Base-by-base conservation (phyloP, 805 yeast species). In the Grigorovia transvaalensis region DNA sequence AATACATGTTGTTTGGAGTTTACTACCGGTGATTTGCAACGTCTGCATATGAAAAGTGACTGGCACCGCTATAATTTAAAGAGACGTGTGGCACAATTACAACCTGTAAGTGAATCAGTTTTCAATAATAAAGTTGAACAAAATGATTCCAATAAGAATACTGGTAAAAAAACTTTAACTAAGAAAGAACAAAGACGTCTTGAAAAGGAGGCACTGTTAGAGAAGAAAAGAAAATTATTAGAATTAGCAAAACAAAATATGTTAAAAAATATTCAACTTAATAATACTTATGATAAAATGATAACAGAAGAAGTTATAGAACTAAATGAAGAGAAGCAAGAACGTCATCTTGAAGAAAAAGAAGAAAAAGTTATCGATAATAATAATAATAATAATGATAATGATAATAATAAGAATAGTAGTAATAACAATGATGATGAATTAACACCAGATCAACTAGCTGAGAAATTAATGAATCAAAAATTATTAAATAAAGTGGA, bases 21-120 rank as follows among this genome's bases (percentile, higher is more conserved):
- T 60, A 79, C 82, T 29, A 70, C 80, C 11, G 81, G 95, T 1
- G 85, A 79, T 50, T 79, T 79, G 61, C 99, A 93, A 71, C 77
- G 98, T 60, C 71, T 74, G 49, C 99, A 93, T 66, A 93, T 93
- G 99, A 88, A 87, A 65, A 80, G 96, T 1, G 99, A 93, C 55
- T 93, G 99, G 99, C 99, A 93, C 69, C 79, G 98, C 62, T 93
- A 93, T 69, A 93, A 93, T 65, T 77, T 93, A 61, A 93, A 93
- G 66, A 81, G 99, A 73, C 77, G 96, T 65, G 98, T 93, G 15
- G 96, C 98, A 0, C 78, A 76, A 47, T 71, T 89, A 55, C 95
- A 95, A 19, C 80, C 95, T 0, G 81, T 89, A 45, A 69, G 80
- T 9, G 81, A 85, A 35, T 77, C 75, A 43, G 69, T 77, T 1